Evolutionary conservation across 2,329 filamentous ascomycete genomes (phyloP).

Genomic region (Ampelomyces quisqualis): DNA sequence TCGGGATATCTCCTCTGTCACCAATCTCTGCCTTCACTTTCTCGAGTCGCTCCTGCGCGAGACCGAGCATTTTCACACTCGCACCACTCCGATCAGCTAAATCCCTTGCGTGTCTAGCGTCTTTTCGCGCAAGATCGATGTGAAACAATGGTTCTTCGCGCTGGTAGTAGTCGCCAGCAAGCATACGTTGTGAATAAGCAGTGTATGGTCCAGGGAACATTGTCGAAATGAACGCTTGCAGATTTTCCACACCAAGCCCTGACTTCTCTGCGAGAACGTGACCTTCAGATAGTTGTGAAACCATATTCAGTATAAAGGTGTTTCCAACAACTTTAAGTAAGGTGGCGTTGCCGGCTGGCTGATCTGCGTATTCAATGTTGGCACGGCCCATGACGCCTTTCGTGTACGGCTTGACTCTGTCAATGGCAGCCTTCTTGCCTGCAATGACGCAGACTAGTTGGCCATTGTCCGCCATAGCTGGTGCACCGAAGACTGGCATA

Average conservation of each 20-base stretch:
- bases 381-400: constrained; percentile 69
- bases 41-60: constrained; percentile 66
- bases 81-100: constrained; percentile 65
- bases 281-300: constrained; percentile 76
- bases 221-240: constrained; percentile 70
- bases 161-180: constrained; percentile 72
- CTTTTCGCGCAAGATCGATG: constrained; percentile 80
- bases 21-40: constrained; percentile 69
- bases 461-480: constrained; percentile 68
- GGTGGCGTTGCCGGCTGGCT: constrained; percentile 68
- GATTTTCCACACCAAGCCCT: constrained; percentile 68
- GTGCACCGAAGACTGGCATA: constrained; percentile 71
- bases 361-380: constrained; percentile 69
- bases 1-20: constrained; percentile 73
- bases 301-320: constrained; percentile 80
- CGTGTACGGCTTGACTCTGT: constrained; percentile 68
- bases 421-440: constrained; percentile 61
- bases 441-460: constrained; percentile 73
- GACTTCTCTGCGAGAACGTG: constrained; percentile 78
- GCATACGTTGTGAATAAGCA: constrained; percentile 74
- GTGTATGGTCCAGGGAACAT: constrained; percentile 76
- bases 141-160: constrained; percentile 78
- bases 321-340: constrained; percentile 83
- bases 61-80: constrained; percentile 64
- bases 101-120: constrained; percentile 70